Conservation (phyloP, 2,329 filamentous ascomycete species). For the Lachnellula hyalina region DNA sequence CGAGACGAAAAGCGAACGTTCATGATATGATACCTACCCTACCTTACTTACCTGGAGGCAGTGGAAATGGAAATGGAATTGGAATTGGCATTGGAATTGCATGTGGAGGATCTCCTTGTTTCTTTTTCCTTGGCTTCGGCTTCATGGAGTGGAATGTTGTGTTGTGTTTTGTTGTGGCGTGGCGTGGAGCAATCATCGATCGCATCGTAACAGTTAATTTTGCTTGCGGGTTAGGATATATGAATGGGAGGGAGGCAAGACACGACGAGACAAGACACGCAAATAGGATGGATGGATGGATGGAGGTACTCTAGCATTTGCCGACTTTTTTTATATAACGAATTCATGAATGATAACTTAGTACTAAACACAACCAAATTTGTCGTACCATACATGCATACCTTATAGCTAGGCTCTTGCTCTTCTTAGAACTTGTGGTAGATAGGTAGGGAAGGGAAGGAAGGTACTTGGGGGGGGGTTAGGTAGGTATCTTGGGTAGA, state of each 20-base stretch:
- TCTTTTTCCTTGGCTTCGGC: neutral
- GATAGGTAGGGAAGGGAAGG: no score
- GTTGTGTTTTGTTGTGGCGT: neutral
- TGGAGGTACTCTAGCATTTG: neutral
- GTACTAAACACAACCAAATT: neutral
- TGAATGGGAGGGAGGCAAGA: neutral
- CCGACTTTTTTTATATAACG: neutral
- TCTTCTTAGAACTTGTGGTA: no score
- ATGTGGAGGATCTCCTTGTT: neutral
- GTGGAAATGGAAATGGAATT: no score
- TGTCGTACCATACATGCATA: neutral
- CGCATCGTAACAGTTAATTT: neutral
- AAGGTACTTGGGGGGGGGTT: no score
- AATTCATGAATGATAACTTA: neutral
- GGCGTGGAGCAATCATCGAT: neutral
- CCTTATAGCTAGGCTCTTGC: neutral
- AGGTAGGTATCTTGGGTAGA: no score
- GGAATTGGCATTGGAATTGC: no score
- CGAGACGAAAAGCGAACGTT: neutral
- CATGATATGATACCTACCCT: neutral
- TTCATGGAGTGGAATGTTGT: neutral
- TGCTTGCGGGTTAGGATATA: neutral
- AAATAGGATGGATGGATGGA: neutral
- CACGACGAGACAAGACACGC: neutral
- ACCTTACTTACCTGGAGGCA: neutral